Evolutionary conservation across 345 rosid genomes (phyloP), one percentile per base, ranked within the genome.

Genomic region (Rhodamnia rubescens): DNA sequence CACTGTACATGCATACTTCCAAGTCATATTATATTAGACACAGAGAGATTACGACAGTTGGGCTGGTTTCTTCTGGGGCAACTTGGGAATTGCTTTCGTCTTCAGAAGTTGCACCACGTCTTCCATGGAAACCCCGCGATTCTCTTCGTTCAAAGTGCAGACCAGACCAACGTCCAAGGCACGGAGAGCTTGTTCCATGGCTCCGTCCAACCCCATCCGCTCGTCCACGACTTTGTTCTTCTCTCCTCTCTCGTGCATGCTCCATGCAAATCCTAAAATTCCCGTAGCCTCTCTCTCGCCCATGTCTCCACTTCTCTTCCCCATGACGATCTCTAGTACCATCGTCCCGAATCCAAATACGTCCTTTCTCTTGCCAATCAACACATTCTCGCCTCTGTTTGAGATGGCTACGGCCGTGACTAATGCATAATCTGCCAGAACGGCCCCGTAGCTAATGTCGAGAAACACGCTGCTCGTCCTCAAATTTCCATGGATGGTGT

Each of bases 361-460:
- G 44, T 87, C 89, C 7, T 49, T 40, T 58, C 82, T 80, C 82
- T 83, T n/a, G 26, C 82, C 40, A 32, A 64, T 32, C 11, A 82
- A 44, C 49, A 29, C 85, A 14, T 53, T 52, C 81, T 55, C 51
- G 53, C 55, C 40, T 47, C 55, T 32, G 29, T 53, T 57, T 29
- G 81, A 55, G 24, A 32, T 64, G 1, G 3, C 44, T 32, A 40
- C 3, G 12, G 18, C 5, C 5, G 29, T 10, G 36, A 47, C 13
- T 20, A 85, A 87, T 13, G 85, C 85, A n/a, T 85, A 85, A 57
- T 87, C 87, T 11, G 84, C 87, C 59, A 87, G 49, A 80, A 87
- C 61, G 13, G 82, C 88, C 47, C 26, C 18, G 54, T 54, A 81
- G 69, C 58, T 53, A 20, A n/a, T n/a, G 29, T 87, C 44, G 26